A percentile compares a stretch with the other conserved stretches of the same genome.
Evolutionary conservation across 2,329 filamentous ascomycete genomes (phyloP).

Genomic region (Clarireedia homoeocarpa): DNA sequence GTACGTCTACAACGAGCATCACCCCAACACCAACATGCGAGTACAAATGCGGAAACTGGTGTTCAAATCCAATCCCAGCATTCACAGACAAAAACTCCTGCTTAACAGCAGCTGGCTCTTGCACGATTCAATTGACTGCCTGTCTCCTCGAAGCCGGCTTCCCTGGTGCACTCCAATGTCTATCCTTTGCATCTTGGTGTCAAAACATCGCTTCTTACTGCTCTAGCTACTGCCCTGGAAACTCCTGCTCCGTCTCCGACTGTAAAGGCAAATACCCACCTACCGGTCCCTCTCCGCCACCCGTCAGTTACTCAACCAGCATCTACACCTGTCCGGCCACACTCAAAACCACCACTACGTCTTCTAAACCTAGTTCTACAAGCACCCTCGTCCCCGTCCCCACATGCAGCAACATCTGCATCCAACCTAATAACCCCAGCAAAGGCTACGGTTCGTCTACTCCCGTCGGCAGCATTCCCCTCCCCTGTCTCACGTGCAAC

Average conservation of each 20-base stretch:
- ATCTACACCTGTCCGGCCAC: conserved; percentile 28
- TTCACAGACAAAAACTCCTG: conserved; percentile 39
- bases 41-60: conserved; percentile 48
- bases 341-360: conserved; percentile 22
- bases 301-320: conserved; percentile 31
- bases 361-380: conserved; percentile 27
- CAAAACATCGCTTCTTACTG: conserved; percentile 39
- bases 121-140: conserved; percentile 38
- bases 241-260: conserved; percentile 35
- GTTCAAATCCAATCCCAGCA: conserved; percentile 40
- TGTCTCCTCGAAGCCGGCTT: conserved; percentile 46
- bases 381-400: conserved; percentile 35
- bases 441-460: conserved; percentile 61
- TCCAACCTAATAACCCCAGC: conserved; percentile 45
- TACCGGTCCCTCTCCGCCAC: conserved; percentile 32
- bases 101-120: conserved; percentile 33
- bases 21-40: conserved; percentile 41
- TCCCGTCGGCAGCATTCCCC: conserved; percentile 42
- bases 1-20: conserved; percentile 36
- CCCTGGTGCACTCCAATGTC: conserved; percentile 42
- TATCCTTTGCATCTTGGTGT: conserved; percentile 45
- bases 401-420: conserved; percentile 41
- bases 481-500: conserved; percentile 49
- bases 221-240: conserved; percentile 29
- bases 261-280: conserved; percentile 38